Percentiles rank a stretch among this genome's conserved stretches.
phyloP scores from a whole-genome alignment of 164 flowering plant species.

The Stephania yunnanensis region DNA sequence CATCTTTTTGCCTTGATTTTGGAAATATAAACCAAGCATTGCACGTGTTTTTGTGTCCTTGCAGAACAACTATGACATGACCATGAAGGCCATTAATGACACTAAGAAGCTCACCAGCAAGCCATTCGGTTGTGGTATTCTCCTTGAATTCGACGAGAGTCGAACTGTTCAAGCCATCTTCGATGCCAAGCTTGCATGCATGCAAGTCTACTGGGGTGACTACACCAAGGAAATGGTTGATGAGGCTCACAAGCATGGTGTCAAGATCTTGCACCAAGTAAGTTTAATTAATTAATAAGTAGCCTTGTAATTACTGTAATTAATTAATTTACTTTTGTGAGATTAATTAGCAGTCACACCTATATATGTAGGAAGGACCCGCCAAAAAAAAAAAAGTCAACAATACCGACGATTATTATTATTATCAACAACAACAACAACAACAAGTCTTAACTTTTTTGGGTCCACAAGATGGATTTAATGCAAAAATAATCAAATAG shows the following conservation, averaged over 20 bases:
- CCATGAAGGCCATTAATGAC: constrained; percentile 20
- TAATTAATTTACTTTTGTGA: no score
- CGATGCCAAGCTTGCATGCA: constrained; percentile 24
- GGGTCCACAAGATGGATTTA: neutral
- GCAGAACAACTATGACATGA: constrained; percentile 24
- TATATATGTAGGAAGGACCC: no score
- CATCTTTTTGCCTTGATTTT: neutral
- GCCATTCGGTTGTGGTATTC: constrained; percentile 22
- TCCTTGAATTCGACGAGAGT: constrained; percentile 20
- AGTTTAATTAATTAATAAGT: neutral
- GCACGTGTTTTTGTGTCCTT: neutral
- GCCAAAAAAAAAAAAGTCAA: no score
- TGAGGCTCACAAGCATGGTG: constrained; percentile 30
- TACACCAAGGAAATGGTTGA: constrained; percentile 33
- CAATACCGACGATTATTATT: no score
- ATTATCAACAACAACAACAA: no score
- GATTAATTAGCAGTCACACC: no score
- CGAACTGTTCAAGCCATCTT: constrained; percentile 24
- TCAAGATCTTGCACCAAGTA: constrained; percentile 29
- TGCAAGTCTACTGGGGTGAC: constrained; percentile 32
- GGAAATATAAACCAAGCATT: neutral
- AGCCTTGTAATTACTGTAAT: no score
- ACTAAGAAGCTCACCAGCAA: constrained; percentile 24
- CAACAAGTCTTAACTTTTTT: no score
- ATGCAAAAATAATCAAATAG: no score